Evolutionary conservation across 495 filamentous ascomycete genomes (phyloP).

Genomic region (Penicillium turbatum): DNA sequence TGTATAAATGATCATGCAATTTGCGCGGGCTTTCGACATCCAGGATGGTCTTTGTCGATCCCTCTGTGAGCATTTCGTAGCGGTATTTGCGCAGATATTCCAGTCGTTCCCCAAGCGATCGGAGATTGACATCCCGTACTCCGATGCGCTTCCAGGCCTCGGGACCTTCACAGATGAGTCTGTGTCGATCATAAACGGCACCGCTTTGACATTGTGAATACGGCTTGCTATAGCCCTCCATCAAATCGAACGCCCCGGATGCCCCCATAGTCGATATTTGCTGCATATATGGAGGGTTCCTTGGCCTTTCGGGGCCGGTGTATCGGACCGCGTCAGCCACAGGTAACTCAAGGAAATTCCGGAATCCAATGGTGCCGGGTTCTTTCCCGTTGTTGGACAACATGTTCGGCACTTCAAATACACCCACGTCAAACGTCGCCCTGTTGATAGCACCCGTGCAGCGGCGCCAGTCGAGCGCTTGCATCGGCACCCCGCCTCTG

Average conservation of each 20-base stretch:
- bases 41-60: conserved; percentile 34
- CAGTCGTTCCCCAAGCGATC: conserved; percentile 40
- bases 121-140: conserved; percentile 36
- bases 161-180: conserved; percentile 34
- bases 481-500: conserved; percentile 29
- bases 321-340: conserved; percentile 58
- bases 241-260: conserved; percentile 34
- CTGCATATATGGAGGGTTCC: conserved; percentile 28
- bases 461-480: conserved; percentile 24
- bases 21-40: conserved; percentile 41
- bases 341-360: conserved; percentile 64
- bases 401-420: conserved; percentile 67
- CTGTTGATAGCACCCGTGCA: conserved; percentile 29
- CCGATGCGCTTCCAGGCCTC: conserved; percentile 41
- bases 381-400: conserved; percentile 66
- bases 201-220: conserved; percentile 35
- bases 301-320: conserved; percentile 24
- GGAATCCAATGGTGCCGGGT: conserved; percentile 69
- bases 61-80: conserved; percentile 31
- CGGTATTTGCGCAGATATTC: conserved; percentile 39
- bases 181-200: conserved; percentile 33
- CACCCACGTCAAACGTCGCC: conserved; percentile 55
- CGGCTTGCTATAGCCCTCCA: conserved; percentile 32
- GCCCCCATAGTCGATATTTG: conserved; percentile 31
- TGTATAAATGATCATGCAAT: conserved; percentile 44